Base-by-base conservation (phyloP, 1,284 basidiomycete species). In the Ustilago esculenta region DNA sequence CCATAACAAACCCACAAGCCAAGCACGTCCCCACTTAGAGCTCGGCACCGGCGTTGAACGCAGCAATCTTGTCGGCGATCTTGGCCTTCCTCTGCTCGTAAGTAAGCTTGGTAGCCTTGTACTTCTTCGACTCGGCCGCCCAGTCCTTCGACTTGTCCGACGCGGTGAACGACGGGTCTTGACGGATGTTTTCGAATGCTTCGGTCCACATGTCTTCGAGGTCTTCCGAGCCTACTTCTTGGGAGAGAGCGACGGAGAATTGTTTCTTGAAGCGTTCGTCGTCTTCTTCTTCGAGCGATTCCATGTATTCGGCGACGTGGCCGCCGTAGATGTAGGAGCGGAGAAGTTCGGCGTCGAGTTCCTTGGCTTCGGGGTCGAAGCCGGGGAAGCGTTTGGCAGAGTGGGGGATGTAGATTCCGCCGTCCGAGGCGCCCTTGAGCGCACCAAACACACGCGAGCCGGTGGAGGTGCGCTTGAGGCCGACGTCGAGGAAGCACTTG, bases 181-280 rank as follows among this genome's bases (percentile, higher is more conserved):
- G 94, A 72, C 96, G 92, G 84, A 98, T 99, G 68, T 92, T 91
- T 56, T 80, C 79, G 75, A 83, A 83, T 2, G 92, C 93, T 77
- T 89, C 90, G 54, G 88, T 88, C 86, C 91, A 98, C 76, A 98
- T 90, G 83, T 98, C 96, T 85, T 98, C 94, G 4, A 98, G 93
- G 82, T 98, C 95, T 75, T 95, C 96, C 3, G 93, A 95, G 65
- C 92, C 92, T 75, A 99, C 85, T 75, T 91, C 96, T 83, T 96
- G 93, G 43, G 91, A 93, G 72, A 99, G 92, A 85, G 98, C 98
- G 33, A 89, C 88, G 12, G 95, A 82, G 85, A 98, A 98, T 83
- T 98, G 95, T 87, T 95, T 98, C 88, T 97, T 97, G 88, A 98
- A 98, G 29, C 94, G 88, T 85, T 98, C 95, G 82, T 98, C 96